Conservation (phyloP, 768 basidiomycete species). For the Tricholoma furcatifolium region DNA sequence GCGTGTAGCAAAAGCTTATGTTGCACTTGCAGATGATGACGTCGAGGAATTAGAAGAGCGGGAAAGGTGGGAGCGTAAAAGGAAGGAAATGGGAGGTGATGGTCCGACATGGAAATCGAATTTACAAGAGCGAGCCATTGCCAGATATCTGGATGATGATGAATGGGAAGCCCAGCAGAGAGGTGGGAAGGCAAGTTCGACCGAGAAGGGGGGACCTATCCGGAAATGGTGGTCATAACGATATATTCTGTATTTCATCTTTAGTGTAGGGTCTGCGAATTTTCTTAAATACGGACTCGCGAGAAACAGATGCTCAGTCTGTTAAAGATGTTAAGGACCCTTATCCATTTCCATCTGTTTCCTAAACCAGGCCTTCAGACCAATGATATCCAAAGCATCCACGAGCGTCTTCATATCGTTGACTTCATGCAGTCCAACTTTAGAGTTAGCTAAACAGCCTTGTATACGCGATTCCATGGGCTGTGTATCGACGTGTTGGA, state of each 20-base stretch:
- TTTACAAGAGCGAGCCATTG: slow-evolving; percentile 53
- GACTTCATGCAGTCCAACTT: slow-evolving; percentile 36
- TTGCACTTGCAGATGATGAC: slow-evolving; percentile 58
- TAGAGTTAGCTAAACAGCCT: slow-evolving; percentile 23
- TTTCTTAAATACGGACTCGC: background rate
- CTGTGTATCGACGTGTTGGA: slow-evolving; percentile 39
- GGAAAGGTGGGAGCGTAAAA: slow-evolving; percentile 31
- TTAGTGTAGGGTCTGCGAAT: too few species aligned
- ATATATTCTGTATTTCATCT: background rate
- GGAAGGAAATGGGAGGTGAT: slow-evolving; percentile 8
- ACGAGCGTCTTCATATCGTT: slow-evolving; percentile 33
- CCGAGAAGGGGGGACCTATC: slow-evolving; percentile 1
- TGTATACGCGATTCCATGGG: slow-evolving; percentile 17
- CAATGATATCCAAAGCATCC: slow-evolving; percentile 27
- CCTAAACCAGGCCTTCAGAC: slow-evolving; percentile 38
- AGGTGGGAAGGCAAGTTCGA: background rate
- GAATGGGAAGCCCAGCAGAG: slow-evolving; percentile 57
- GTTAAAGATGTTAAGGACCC: slow-evolving; percentile 8
- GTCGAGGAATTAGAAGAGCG: slow-evolving; percentile 25
- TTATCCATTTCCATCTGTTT: slow-evolving; percentile 35
- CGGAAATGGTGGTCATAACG: background rate
- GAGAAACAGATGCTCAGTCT: background rate
- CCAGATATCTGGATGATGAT: slow-evolving; percentile 62
- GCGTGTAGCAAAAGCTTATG: slow-evolving; percentile 66
- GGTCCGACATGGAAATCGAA: slow-evolving; percentile 5